Evolutionary conservation across 371 early-diverging fungal genomes (phyloP), one percentile per base, ranked within the genome.

Genomic region (Rhizopus stolonifer): DNA sequence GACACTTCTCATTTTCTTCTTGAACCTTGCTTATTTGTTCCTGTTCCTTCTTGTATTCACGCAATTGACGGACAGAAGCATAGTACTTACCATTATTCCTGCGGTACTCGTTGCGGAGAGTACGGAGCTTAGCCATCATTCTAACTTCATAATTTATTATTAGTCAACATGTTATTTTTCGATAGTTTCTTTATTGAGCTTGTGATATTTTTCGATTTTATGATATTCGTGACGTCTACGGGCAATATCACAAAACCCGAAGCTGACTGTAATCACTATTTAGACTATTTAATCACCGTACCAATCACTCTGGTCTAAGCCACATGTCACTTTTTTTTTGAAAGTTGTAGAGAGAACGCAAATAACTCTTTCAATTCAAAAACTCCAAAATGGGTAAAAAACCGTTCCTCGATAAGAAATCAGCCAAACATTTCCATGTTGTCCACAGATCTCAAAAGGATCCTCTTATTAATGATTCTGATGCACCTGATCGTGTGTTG

Each of bases 391-490:
- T 89, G 90, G 84, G 76, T 54, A 86, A 82, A 69, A 90, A 91
- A 50, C 73, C 77, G 26, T 97, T 97, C 67, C 93, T 96, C 61
- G 92, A 96, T 83, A 82, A 85, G 58, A 86, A 86, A 62, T 71
- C 70, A 29, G 87, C 96, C 40, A 85, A 87, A 47, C 88, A 89
- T 62, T 97, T 81, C 76, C 88, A 90, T 65, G 80, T 97, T 26
- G 92, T 96, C 14, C 94, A 95, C 70, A 83, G 98, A 64, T 95
- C 96, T n/a, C 95, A 94, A 71, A 81, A 91, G 56, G 98, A 97
- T 79, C 94, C 96, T 25, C 79, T 87, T 46, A 84, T 92, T 46
- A 87, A 89, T 24, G 94, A 94, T 64, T 79, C 85, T 18, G 86
- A 85, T 13, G 84, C 91, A 6, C 82, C 91, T 2, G 80, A 81